phyloP scores from a whole-genome alignment of 192 early-diverging fungal species.

The Coemansia sp. region DNA sequence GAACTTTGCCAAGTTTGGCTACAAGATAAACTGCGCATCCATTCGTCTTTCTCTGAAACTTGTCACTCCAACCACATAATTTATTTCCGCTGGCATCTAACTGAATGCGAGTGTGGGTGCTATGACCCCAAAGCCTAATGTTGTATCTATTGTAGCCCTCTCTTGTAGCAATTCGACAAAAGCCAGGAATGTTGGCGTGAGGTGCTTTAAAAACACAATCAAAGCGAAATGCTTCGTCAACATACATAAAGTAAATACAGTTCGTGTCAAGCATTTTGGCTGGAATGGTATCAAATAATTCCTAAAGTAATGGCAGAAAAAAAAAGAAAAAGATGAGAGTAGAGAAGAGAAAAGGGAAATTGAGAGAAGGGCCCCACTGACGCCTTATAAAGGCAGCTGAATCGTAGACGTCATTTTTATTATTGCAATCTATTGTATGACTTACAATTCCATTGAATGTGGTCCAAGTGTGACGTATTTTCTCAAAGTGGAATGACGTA shows the following conservation, averaged over 20 bases:
- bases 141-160: background rate
- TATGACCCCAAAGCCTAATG: background rate
- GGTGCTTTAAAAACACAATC: background rate
- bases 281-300: background rate
- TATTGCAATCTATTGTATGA: background rate
- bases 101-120: background rate
- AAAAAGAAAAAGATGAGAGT: background rate
- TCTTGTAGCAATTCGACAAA: background rate
- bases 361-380: background rate
- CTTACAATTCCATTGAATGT: background rate
- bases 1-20: too few species aligned
- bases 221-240: background rate
- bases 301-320: background rate
- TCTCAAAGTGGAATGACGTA: too few species aligned
- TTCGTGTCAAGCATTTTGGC: background rate
- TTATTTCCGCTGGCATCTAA: background rate
- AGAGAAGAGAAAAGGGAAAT: background rate
- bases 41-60: too few species aligned
- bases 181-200: background rate
- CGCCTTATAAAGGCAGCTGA: background rate
- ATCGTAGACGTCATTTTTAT: background rate
- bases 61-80: too few species aligned
- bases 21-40: too few species aligned
- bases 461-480: too few species aligned
- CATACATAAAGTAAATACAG: background rate